phyloP scores from a whole-genome alignment of 768 basidiomycete species.

The Hygrocybe coccinea region DNA sequence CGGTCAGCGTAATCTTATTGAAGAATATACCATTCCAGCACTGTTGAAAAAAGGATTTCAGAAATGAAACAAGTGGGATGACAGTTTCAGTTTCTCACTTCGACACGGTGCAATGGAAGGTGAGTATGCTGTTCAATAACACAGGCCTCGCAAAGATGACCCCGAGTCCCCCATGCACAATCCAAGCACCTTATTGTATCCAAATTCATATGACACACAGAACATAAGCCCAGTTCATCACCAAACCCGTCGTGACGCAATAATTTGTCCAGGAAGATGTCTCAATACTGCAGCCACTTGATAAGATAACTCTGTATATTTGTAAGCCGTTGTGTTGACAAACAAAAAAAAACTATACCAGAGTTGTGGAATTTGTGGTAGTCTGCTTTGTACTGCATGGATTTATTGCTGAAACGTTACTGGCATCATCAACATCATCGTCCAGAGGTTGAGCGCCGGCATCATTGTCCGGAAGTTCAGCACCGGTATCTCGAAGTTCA shows the following conservation, averaged over 20 bases:
- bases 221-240: not conserved
- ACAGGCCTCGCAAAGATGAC: conserved; percentile 2
- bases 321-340: no score
- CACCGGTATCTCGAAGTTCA: no score
- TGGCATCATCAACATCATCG: no score
- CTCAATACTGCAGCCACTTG: no score
- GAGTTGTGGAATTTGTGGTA: no score
- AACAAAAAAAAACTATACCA: no score
- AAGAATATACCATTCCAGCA: conserved; percentile 4
- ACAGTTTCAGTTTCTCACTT: no score
- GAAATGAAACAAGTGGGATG: conserved; percentile 9
- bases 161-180: not conserved
- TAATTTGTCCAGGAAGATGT: conserved; percentile 1
- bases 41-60: conserved; percentile 7
- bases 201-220: not conserved
- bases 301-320: no score
- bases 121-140: conserved; percentile 10
- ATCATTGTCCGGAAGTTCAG: no score
- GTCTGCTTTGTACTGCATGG: no score
- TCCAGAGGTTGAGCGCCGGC: no score
- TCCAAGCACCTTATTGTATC: not conserved
- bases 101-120: conserved; percentile 16
- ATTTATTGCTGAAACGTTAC: no score
- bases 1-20: conserved; percentile 2
- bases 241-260: not conserved